Percentiles rank a stretch among this genome's conserved stretches.
Evolutionary conservation across 495 filamentous ascomycete species (phyloP).

Genomic region (Elaphomyces granulatus): DNA sequence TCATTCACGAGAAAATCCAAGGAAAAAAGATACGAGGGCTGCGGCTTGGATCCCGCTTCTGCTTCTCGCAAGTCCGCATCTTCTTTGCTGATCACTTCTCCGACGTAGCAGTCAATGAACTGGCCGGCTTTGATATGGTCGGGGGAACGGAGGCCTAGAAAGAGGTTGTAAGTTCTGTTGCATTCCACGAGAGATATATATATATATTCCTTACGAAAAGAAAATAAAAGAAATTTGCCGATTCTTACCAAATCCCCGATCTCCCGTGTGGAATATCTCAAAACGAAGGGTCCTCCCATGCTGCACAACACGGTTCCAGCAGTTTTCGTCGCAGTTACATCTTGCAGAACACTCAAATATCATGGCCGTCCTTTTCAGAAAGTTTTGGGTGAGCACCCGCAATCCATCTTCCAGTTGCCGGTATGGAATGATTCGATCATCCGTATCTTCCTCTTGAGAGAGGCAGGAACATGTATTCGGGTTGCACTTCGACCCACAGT

Average conservation of each 20-base stretch:
- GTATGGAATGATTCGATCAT: slow-evolving; percentile 28
- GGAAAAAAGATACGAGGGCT: slow-evolving; percentile 59
- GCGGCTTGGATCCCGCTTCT: slow-evolving; percentile 22
- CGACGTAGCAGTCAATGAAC: slow-evolving; percentile 80
- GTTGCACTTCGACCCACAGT: slow-evolving; percentile 21
- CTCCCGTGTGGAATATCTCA: slow-evolving; percentile 66
- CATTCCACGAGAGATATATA: too few species aligned
- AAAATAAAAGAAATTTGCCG: not conserved
- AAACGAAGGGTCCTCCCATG: slow-evolving; percentile 58
- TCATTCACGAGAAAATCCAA: slow-evolving; percentile 63
- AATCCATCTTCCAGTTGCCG: slow-evolving; percentile 5
- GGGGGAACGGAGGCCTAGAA: slow-evolving; percentile 55
- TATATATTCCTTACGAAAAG: too few species aligned
- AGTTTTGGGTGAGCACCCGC: slow-evolving; percentile 16
- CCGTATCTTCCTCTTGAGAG: slow-evolving; percentile 21
- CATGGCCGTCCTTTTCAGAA: slow-evolving; percentile 21
- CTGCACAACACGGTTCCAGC: slow-evolving; percentile 72
- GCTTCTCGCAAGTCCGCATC: slow-evolving; percentile 53
- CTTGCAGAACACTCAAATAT: slow-evolving; percentile 74
- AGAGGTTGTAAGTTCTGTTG: too few species aligned
- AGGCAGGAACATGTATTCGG: slow-evolving; percentile 26
- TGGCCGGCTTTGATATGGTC: slow-evolving; percentile 58
- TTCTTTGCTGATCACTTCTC: slow-evolving; percentile 65
- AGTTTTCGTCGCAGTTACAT: slow-evolving; percentile 52
- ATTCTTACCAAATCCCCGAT: slow-evolving; percentile 75